Evolutionary conservation across 805 yeast genomes (phyloP), one percentile per base, ranked within the genome.

Genomic region (Yarrowia bubula): DNA sequence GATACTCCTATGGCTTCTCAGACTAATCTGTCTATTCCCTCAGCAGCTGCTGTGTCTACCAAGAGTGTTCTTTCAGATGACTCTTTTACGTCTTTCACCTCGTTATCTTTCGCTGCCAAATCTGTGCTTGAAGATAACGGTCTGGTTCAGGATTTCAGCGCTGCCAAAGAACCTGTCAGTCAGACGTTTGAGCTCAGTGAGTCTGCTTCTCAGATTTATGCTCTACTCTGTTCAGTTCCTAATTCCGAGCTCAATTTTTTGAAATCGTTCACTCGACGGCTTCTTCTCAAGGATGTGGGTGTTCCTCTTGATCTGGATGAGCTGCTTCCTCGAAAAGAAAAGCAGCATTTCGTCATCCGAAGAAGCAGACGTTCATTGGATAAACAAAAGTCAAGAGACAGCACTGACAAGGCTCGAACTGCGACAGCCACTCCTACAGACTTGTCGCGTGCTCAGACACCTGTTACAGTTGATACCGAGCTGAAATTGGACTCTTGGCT

Each of bases 221-320:
- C 50, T 2, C 43, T 58, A 2, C 15, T 58, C 8, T 58, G 64
- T 15, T 58, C 64, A 5, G 64, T 58, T 2, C 64, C 64, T 41
- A 58, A 33, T 22, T 33, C 42, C 4, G 64, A 58, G 22, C 51
- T 58, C 35, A 43, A 58, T 17, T 58, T 58, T 10, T 35, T 44
- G 22, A 81, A 81, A 64, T 86, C 89, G 71, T 79, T 85, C 17
- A 80, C 88, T 28, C 82, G 92, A 60, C 83, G 88, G 69, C 84
- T 83, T 69, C 74, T 90, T 37, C 77, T 88, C 37, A 77, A 86
- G 17, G 82, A 85, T 33, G 76, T 90, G 48, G 92, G 92, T 0
- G 81, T 90, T 1, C 96, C 96, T 0, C 82, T 89, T 44, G 87
- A 87, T 70, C 76, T 87, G 14, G 91, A 87, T 73, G 89, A 86